These are phyloP conservation scores for Claviceps arundinis DNA, from an alignment of 2,329 filamentous ascomycete species.

Conservation along the genomic window DNA sequence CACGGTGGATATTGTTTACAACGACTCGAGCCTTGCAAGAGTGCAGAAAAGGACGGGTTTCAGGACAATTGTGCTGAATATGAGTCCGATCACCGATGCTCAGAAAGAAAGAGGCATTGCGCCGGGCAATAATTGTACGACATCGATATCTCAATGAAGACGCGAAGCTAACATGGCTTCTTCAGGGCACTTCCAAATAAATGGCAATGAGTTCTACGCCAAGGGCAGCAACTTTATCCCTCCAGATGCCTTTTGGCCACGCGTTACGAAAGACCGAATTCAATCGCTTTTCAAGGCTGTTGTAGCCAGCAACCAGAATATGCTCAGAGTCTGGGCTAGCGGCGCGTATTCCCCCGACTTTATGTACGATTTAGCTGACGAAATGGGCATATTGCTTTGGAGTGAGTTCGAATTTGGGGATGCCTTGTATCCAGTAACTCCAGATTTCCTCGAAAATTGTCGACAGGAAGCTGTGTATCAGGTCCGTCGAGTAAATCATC, in stretches of 20 bases:
- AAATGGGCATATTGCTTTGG: conserved; percentile 47
- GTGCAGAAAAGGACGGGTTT: conserved; percentile 45
- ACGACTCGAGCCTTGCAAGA: conserved; percentile 14
- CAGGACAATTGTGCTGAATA: conserved; percentile 47
- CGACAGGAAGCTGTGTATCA: conserved; percentile 44
- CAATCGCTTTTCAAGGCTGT: conserved; percentile 33
- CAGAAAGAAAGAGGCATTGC: conserved; percentile 38
- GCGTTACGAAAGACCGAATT: conserved; percentile 40
- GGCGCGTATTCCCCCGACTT: conserved; percentile 48
- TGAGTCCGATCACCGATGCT: conserved; percentile 36
- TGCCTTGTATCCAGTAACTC: conserved; percentile 41
- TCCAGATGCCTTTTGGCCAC: conserved; percentile 13
- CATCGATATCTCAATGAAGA: background rate
- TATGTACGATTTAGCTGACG: conserved; percentile 49
- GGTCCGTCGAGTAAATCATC: conserved; percentile 46
- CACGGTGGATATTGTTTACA: conserved; percentile 32
- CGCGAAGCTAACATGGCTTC: background rate
- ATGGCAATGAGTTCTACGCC: conserved; percentile 49
- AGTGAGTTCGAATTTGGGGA: conserved; percentile 51
- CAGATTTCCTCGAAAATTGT: conserved; percentile 41
- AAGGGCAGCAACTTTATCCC: conserved; percentile 11
- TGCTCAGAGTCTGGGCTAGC: conserved; percentile 49
- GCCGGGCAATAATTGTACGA: conserved; percentile 23
- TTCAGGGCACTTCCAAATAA: conserved; percentile 48
- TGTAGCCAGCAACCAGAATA: conserved; percentile 44